phyloP scores from a whole-genome alignment of 352 stramenopile species.

The Pythium dissimile region DNA sequence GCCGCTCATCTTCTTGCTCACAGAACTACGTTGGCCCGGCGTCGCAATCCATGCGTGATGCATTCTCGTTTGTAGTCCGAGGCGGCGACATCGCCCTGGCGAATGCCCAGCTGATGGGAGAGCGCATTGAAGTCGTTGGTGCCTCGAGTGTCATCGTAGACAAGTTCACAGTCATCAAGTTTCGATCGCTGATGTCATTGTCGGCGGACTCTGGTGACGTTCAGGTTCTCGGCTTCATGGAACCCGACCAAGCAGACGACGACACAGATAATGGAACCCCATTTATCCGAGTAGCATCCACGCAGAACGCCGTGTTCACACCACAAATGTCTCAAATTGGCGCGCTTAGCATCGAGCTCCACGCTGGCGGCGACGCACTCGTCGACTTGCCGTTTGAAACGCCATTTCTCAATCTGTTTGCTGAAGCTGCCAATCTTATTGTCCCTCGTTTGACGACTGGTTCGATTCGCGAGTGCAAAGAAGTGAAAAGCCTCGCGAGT shows the following conservation, averaged over 20 bases:
- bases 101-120: slow-evolving; percentile 18
- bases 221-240: slow-evolving; percentile 19
- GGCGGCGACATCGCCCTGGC: slow-evolving; percentile 16
- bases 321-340: slow-evolving; percentile 22
- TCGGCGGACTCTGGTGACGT: slow-evolving; percentile 24
- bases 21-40: slow-evolving; percentile 23
- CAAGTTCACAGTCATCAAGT: slow-evolving; percentile 71
- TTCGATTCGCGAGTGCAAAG: slow-evolving; percentile 19
- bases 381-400: slow-evolving; percentile 27
- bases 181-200: slow-evolving; percentile 32
- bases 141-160: slow-evolving; percentile 33
- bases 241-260: slow-evolving; percentile 14
- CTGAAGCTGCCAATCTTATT: slow-evolving; percentile 12
- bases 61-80: slow-evolving; percentile 9
- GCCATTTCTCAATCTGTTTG: slow-evolving; percentile 14
- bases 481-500: slow-evolving; percentile 11
- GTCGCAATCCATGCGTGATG: slow-evolving; percentile 8
- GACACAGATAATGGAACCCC: neutral
- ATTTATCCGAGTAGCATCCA: neutral
- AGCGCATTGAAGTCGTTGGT: slow-evolving; percentile 2
- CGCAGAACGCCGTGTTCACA: slow-evolving; percentile 17
- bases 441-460: slow-evolving; percentile 16
- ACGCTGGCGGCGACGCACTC: slow-evolving; percentile 14
- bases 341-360: slow-evolving; percentile 14
- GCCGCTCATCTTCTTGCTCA: neutral